A percentile compares a stretch with the other conserved stretches of the same genome.
These are phyloP conservation scores for Hippophae tibetana DNA, from an alignment of 306 rosid species.

Conservation along the genomic window DNA sequence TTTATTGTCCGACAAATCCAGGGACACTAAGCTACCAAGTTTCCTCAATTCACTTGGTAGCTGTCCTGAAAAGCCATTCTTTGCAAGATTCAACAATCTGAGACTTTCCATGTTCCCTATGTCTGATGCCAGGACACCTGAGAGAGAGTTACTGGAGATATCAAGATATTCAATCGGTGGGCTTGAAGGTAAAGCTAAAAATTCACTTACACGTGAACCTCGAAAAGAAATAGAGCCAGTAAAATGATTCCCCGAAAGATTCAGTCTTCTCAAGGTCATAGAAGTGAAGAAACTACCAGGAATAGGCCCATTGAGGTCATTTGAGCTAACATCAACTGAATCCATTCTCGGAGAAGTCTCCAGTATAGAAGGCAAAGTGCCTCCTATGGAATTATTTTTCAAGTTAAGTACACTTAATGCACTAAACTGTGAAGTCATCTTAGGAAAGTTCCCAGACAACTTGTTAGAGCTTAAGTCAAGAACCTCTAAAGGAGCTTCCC, in stretches of 20 bases:
- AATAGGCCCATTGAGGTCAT: conserved; percentile 61
- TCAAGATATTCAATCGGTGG: conserved; percentile 58
- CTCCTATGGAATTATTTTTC: conserved; percentile 40
- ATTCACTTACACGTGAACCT: conserved; percentile 59
- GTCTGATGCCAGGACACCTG: conserved; percentile 65
- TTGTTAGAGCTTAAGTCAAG: conserved; percentile 77
- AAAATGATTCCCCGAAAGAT: conserved; percentile 76
- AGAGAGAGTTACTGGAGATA: conserved; percentile 61
- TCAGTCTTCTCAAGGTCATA: conserved; percentile 46
- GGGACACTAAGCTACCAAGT: conserved; percentile 55
- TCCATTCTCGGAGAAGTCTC: conserved; percentile 47
- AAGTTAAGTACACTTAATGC: conserved; percentile 34
- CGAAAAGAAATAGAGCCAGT: conserved; percentile 65
- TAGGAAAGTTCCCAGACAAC: conserved; percentile 58
- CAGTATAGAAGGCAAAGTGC: conserved; percentile 58
- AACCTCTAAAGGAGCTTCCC: conserved; percentile 64
- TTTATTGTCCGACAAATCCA: conserved; percentile 74
- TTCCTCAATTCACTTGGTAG: conserved; percentile 69
- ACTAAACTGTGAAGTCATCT: conserved; percentile 34
- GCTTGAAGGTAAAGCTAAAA: conserved; percentile 52
- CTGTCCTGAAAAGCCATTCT: conserved; percentile 66
- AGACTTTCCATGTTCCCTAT: conserved; percentile 59
- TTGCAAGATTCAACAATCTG: conserved; percentile 72
- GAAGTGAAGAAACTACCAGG: conserved; percentile 69
- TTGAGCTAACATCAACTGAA: conserved; percentile 66